Evolutionary conservation across 2,329 filamentous ascomycete genomes (phyloP), one percentile per base, ranked within the genome.

Genomic region (Colletotrichum scovillei): DNA sequence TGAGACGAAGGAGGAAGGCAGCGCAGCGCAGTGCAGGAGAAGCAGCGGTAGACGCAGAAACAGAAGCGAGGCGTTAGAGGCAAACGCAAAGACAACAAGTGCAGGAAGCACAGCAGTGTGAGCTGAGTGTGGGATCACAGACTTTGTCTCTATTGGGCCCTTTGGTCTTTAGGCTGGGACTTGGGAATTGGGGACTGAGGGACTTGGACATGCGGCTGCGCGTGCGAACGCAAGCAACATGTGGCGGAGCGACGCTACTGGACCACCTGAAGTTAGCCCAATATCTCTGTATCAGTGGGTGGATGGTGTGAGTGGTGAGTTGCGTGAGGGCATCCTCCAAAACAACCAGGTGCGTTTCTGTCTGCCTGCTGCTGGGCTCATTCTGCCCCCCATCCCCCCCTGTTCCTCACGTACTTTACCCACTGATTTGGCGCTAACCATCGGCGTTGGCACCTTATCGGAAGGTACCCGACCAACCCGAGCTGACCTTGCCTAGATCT

Each of bases 231-330:
- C 30, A 69, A 57, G 58, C 65, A 72, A 63, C 24, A 30, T 63
- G 69, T 72, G 69, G 69, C 65, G 58, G 66, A 69, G 65, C 58
- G 58, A 63, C 69, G 52, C 69, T 72, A 72, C 68, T 69, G 38
- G 42, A 49, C 64, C 60, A 57, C 64, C 38, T 63, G 52, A 52
- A 69, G 58, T 60, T 57, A 57, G 63, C 24, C 38, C 16, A 42
- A 7, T 42, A 42, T 42, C 38, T 42, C 19, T 42, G 38, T 2
- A 42, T 19, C 38, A 42, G 38, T 42, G 38, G 38, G 16, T 42
- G 38, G 38, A 19, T 42, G 38, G 38, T 42, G 38, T 42, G 38
- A 42, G 16, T 19, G 38, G 16, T 19, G 38, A 35, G 32, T 35
- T 35, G 32, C 32, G 32, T 35, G 32, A 35, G 32, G 32, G 32